These are phyloP conservation scores for Tricholoma sp. DNA, from an alignment of 768 basidiomycete species.

Conservation along the genomic window DNA sequence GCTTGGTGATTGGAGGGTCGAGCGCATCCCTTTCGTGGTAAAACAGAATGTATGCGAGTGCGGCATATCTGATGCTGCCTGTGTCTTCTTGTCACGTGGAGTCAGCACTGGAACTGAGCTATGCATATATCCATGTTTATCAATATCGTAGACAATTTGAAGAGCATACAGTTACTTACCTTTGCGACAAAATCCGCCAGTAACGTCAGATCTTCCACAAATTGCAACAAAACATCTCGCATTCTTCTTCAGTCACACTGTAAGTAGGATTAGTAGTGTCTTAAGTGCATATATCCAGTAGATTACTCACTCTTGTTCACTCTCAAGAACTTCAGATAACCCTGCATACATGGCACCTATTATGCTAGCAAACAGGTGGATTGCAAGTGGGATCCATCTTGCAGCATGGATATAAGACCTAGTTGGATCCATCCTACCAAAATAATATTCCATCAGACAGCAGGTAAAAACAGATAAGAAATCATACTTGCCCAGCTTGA, in stretches of 20 bases:
- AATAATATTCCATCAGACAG: neutral
- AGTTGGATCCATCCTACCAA: neutral
- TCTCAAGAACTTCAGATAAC: neutral
- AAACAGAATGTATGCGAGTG: neutral
- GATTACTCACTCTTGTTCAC: neutral
- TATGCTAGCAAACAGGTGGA: neutral
- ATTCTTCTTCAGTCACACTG: neutral
- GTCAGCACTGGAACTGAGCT: neutral
- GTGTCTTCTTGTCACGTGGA: neutral
- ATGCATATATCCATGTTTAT: neutral
- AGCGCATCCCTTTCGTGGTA: neutral
- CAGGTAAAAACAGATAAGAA: too few relatives aligned
- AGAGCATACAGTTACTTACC: neutral
- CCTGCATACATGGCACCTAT: neutral
- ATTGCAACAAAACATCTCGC: neutral
- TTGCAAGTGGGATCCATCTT: neutral
- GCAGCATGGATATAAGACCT: neutral
- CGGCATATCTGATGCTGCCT: neutral
- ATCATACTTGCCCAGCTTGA: too few relatives aligned
- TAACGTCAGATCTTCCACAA: neutral
- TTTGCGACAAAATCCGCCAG: neutral
- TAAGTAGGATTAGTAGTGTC: neutral
- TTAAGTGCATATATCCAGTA: neutral
- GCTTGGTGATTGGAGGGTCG: neutral
- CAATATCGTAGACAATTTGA: neutral